Percentiles rank a stretch among this genome's conserved stretches.
phyloP scores from a whole-genome alignment of 306 rosid species.

The Oxytropis ochrocephala region DNA sequence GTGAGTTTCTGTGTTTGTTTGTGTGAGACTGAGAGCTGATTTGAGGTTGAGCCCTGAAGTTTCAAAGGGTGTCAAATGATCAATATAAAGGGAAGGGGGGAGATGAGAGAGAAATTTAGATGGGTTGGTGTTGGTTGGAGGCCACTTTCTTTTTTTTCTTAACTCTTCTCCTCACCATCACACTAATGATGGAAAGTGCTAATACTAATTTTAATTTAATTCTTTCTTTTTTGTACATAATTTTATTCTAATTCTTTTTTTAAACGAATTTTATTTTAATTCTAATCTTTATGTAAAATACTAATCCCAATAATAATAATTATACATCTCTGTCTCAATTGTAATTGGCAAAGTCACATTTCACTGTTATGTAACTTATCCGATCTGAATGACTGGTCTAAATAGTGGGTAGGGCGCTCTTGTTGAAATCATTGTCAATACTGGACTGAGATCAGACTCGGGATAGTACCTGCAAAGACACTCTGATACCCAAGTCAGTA shows the following conservation, averaged over 20 bases:
- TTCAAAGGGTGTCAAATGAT: constrained; percentile 23
- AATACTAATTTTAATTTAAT: background rate
- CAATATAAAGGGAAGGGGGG: constrained; percentile 43
- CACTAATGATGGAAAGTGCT: constrained; percentile 45
- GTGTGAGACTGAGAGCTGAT: constrained; percentile 17
- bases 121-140: constrained; percentile 57
- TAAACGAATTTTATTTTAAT: no score
- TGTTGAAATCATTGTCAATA: no score
- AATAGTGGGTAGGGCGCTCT: no score
- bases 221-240: no score
- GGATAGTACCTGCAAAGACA: no score
- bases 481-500: no score
- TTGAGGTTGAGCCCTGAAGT: constrained; percentile 57
- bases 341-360: background rate
- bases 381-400: no score
- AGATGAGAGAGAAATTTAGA: background rate
- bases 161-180: constrained; percentile 20
- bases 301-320: background rate
- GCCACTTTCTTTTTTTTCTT: constrained; percentile 48
- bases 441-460: no score
- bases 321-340: no score
- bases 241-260: no score
- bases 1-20: background rate
- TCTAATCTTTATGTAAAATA: background rate
- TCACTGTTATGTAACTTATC: no score